A percentile compares a stretch with the other conserved stretches of the same genome.
Evolutionary conservation across 169 alveolate genomes (phyloP).

Genomic region (Plasmodium gonderi): DNA sequence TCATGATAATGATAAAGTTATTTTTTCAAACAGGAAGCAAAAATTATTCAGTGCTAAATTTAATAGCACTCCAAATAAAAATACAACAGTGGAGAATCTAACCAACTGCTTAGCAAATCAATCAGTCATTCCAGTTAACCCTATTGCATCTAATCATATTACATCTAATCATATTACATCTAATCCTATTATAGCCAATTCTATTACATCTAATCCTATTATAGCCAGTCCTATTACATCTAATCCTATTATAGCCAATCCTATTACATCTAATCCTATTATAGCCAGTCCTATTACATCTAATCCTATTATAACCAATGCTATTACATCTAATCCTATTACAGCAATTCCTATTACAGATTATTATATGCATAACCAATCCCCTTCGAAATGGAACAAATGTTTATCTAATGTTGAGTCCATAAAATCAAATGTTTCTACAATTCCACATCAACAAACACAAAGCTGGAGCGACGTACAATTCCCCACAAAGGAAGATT

Average conservation of each 20-base stretch:
- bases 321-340: too few species aligned
- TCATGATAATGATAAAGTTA: slow-evolving; percentile 36
- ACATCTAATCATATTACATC: too few species aligned
- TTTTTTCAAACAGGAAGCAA: slow-evolving; percentile 18
- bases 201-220: too few species aligned
- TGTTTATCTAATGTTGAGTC: slow-evolving; percentile 3
- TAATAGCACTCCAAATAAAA: slow-evolving; percentile 29
- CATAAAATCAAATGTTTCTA: slow-evolving; percentile 16
- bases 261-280: too few species aligned
- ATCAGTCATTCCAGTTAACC: background rate
- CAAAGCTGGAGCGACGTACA: background rate
- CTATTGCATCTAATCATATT: background rate
- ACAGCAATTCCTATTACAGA: slow-evolving; percentile 27
- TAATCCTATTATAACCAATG: too few species aligned
- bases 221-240: too few species aligned
- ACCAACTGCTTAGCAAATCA: slow-evolving; percentile 25
- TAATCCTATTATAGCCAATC: too few species aligned
- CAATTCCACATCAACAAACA: slow-evolving; percentile 11
- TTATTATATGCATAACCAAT: slow-evolving; percentile 2
- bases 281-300: too few species aligned
- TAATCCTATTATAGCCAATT: too few species aligned
- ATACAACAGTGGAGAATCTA: slow-evolving; percentile 7
- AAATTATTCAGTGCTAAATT: background rate
- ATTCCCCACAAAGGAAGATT: background rate
- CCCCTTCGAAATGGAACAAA: slow-evolving; percentile 33